Evolutionary conservation across 495 filamentous ascomycete genomes (phyloP).

Genomic region (Trichoderma asperelloides): DNA sequence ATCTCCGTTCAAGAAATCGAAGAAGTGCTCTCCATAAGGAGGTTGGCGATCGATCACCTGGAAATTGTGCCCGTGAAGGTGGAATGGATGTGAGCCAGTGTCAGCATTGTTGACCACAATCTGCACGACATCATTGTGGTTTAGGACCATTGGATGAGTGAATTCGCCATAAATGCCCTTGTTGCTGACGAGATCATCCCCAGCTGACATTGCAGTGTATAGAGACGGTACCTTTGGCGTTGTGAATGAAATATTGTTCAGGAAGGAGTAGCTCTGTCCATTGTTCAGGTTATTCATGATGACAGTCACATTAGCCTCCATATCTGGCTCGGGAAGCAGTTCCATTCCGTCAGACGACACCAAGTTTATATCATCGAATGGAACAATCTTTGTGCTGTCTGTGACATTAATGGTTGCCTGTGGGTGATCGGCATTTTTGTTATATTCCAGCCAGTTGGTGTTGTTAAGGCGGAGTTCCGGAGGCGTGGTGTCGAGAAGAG

Average conservation of each 20-base stretch:
- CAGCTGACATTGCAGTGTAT: constrained; percentile 50
- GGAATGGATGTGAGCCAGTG: constrained; percentile 31
- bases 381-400: constrained; percentile 38
- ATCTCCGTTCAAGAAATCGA: constrained; percentile 11
- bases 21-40: constrained; percentile 48
- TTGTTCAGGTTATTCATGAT: constrained; percentile 52
- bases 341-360: constrained; percentile 47
- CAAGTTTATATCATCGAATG: constrained; percentile 57
- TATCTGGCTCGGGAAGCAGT: constrained; percentile 41
- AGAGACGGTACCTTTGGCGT: constrained; percentile 56
- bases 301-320: constrained; percentile 45
- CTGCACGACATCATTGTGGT: constrained; percentile 50
- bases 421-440: constrained; percentile 22
- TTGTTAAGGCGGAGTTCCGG: constrained; percentile 48
- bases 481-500: constrained; percentile 48
- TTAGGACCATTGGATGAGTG: constrained; percentile 41
- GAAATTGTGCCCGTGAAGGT: constrained; percentile 57
- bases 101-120: constrained; percentile 65
- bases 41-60: constrained; percentile 48
- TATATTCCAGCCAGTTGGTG: constrained; percentile 56
- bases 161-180: constrained; percentile 51
- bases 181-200: constrained; percentile 40
- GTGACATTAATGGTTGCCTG: constrained; percentile 19
- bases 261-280: constrained; percentile 51
- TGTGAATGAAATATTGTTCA: constrained; percentile 60